Conservation (phyloP, 73 alveolate genomes). For the Paramecium tetraurelia region DNA sequence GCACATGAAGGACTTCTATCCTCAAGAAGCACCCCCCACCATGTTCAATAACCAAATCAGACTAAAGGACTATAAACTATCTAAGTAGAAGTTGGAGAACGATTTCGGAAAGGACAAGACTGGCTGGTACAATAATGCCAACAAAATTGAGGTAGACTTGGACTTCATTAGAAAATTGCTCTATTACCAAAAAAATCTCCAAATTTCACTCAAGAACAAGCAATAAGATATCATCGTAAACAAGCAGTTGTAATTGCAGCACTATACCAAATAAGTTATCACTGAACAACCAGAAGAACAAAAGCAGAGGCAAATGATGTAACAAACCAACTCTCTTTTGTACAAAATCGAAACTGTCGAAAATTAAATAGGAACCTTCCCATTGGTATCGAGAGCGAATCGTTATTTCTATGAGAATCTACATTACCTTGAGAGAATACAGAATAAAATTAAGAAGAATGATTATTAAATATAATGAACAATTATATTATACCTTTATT, state of each 20-base stretch:
- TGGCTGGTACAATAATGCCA: background rate
- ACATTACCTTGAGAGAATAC: background rate
- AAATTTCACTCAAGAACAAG: background rate
- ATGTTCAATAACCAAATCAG: background rate
- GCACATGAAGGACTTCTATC: background rate
- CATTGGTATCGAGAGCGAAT: background rate
- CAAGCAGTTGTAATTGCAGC: background rate
- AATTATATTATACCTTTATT: background rate
- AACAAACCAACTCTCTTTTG: background rate
- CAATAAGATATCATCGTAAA: background rate
- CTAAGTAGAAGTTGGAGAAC: background rate
- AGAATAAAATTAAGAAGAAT: background rate
- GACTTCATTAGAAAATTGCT: constrained; percentile 28
- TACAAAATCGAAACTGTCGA: background rate
- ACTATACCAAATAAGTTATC: background rate
- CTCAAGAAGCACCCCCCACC: background rate
- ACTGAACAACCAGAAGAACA: background rate
- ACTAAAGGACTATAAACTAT: background rate
- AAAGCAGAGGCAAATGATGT: background rate
- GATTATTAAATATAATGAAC: background rate
- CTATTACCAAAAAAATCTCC: background rate
- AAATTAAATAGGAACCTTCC: background rate
- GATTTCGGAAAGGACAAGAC: background rate
- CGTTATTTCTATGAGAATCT: background rate
- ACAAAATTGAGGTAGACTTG: background rate